Base-by-base conservation (phyloP, 2,329 filamentous ascomycete genomes). In the Xylariomycetidae sp. region DNA sequence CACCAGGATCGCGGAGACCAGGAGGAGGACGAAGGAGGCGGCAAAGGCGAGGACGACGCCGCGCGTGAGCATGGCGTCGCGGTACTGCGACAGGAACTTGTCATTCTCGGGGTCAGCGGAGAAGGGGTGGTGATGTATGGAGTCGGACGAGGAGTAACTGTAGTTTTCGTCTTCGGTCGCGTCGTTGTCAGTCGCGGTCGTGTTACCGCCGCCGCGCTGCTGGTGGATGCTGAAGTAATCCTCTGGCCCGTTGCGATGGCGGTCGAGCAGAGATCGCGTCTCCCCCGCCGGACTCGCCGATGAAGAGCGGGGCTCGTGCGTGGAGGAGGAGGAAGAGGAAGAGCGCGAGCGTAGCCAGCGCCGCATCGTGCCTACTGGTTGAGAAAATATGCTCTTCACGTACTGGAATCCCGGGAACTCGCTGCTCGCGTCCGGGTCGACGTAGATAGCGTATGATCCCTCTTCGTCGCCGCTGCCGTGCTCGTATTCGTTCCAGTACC, bases 401-500 rank as follows among this genome's bases (percentile, higher is more conserved):
- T 76, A 72, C 16, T 72, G 69, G 22, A 86, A 61, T 11, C 84
- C 81, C 0, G 82, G 78, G 34, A 85, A 83, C 20, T 63, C 63
- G 13, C 61, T 51, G 8, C 71, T 66, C 2, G 74, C 74, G 45
- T 86, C 72, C 0, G 85, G 85, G 51, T 89, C 74, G 38, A 90
- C 67, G 49, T 86, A 88, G 45, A 92, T 80, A 27, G 77, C 72
- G 56, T 88, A 92, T 18, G 72, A 72, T 16, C 72, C 72, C 18
- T 77, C 73, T 22, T 75, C 72, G 27, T 78, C 70, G 11, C 70
- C 62, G 54, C 86, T 88, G 7, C 84, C 85, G 53, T 89, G 65
- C 46, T 94, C 87, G 57, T 90, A 92, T 57, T 94, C 87, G 57
- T 86, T 90, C 86, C 87, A 94, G 54, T 90, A 92, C 16, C 40